Percentiles rank a stretch among this genome's conserved stretches.
phyloP scores from a whole-genome alignment of 2,329 filamentous ascomycete genomes.

The Dryadomyces sulphureus region DNA sequence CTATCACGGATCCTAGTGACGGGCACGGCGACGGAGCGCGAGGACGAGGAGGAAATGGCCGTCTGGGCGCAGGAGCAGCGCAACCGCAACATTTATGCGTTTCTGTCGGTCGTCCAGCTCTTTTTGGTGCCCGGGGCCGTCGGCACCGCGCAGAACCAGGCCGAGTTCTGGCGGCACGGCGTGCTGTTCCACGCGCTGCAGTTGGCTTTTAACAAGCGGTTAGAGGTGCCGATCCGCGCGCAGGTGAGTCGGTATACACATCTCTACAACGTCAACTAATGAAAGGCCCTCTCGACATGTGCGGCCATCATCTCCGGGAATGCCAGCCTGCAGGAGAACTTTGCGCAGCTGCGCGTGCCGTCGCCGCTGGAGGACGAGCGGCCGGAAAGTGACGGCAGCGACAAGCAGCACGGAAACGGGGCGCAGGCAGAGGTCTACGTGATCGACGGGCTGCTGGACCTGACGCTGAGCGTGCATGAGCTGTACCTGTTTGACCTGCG shows the following conservation, averaged over 20 bases:
- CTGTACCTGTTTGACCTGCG: conserved; percentile 63
- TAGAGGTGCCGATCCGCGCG: conserved; percentile 64
- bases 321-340: conserved; percentile 65
- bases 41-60: conserved; percentile 42
- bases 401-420: conserved; percentile 24
- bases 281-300: conserved; percentile 72
- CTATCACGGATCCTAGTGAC: conserved; percentile 60
- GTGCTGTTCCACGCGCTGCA: conserved; percentile 67
- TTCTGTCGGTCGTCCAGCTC: conserved; percentile 72
- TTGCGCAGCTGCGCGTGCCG: conserved; percentile 71
- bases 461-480: conserved; percentile 56
- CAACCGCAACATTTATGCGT: conserved; percentile 83
- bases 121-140: conserved; percentile 72
- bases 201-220: conserved; percentile 61
- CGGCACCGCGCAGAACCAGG: conserved; percentile 71
- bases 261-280: no score
- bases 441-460: conserved; percentile 80
- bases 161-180: conserved; percentile 70
- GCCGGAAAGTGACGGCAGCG: not conserved
- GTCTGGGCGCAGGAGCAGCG: conserved; percentile 63
- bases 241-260: conserved; percentile 38
- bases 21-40: conserved; percentile 29
- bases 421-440: conserved; percentile 56
- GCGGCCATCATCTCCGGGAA: conserved; percentile 82
- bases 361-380: conserved; percentile 32